Conservation (phyloP, 2,329 filamentous ascomycete species). For the Gaeumannomyces tritici region DNA sequence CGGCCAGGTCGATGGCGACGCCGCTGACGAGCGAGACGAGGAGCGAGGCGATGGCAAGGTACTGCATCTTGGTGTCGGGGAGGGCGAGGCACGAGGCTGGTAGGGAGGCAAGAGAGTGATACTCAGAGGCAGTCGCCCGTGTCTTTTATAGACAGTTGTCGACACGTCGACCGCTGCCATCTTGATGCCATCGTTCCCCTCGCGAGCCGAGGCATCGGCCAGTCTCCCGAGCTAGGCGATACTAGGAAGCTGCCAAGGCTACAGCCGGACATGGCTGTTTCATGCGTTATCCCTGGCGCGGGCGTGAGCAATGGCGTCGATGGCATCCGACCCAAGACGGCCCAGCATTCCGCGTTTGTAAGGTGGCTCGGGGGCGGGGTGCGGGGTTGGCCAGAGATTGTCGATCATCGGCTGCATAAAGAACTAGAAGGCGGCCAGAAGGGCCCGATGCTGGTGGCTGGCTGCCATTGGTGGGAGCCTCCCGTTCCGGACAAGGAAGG, state of each 20-base stretch:
- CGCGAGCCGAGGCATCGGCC: background rate
- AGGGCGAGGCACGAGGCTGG: too few relatives aligned
- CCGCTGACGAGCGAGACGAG: constrained; percentile 25
- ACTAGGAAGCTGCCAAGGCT: constrained; percentile 4
- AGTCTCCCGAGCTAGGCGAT: background rate
- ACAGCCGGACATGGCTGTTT: background rate
- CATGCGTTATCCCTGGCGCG: background rate
- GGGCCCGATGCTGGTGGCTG: too few relatives aligned
- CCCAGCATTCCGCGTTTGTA: background rate
- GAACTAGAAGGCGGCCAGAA: background rate
- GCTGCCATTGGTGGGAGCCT: too few relatives aligned
- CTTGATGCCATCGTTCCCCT: background rate
- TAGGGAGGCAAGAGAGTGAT: background rate
- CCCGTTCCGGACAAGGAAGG: background rate
- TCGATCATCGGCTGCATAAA: background rate
- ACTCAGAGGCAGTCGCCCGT: background rate
- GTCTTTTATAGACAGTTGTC: background rate
- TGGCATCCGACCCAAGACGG: background rate
- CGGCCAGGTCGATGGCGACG: constrained; percentile 19
- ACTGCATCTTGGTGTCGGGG: constrained; percentile 22
- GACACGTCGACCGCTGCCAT: background rate
- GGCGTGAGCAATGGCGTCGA: background rate
- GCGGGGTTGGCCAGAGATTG: background rate
- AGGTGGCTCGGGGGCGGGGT: background rate
- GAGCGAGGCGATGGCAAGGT: constrained; percentile 18